A percentile compares a stretch with the other conserved stretches of the same genome.
Conservation (phyloP, 1,284 basidiomycete genomes). For the Moesziomyces sp. region DNA sequence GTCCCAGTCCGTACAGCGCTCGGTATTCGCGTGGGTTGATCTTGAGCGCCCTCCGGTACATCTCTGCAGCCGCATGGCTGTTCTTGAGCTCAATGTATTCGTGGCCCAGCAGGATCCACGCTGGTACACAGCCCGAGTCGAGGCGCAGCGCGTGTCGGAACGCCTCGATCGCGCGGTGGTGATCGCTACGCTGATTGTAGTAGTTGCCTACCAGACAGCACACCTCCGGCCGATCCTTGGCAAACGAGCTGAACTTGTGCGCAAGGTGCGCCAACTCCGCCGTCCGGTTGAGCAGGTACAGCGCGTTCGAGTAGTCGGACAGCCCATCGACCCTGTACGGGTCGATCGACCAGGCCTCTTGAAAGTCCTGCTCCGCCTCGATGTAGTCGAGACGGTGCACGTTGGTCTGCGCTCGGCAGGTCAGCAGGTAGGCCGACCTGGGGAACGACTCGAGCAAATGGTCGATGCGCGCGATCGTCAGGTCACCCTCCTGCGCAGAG, state of each 20-base stretch:
- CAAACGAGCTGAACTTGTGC: constrained; percentile 70
- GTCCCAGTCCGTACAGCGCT: constrained; percentile 98
- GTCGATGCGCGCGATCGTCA: constrained; percentile 57
- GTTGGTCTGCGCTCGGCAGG: constrained; percentile 56
- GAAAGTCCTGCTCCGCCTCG: constrained; percentile 61
- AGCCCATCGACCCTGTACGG: constrained; percentile 93
- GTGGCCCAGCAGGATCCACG: constrained; percentile 99
- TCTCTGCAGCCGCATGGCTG: constrained; percentile 96
- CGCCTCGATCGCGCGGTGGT: constrained; percentile 94
- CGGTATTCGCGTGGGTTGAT: constrained; percentile 90
- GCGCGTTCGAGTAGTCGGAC: constrained; percentile 95
- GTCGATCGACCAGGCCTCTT: constrained; percentile 72
- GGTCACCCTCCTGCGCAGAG: constrained; percentile 71
- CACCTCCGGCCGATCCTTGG: constrained; percentile 73
- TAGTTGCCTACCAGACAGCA: constrained; percentile 95
- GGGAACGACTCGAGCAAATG: constrained; percentile 82
- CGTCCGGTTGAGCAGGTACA: constrained; percentile 91
- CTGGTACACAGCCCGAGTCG: constrained; percentile 91
- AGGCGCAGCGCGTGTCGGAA: constrained; percentile 93
- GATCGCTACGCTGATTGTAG: constrained; percentile 90
- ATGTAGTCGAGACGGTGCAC: constrained; percentile 50
- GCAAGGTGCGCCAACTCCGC: constrained; percentile 90
- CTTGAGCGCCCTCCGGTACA: constrained; percentile 93
- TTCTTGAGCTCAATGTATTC: constrained; percentile 99
- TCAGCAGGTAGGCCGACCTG: constrained; percentile 83